Evolutionary conservation across 176 grass and related monocot genomes (phyloP).

Genomic region (Cenchrus americanus): DNA sequence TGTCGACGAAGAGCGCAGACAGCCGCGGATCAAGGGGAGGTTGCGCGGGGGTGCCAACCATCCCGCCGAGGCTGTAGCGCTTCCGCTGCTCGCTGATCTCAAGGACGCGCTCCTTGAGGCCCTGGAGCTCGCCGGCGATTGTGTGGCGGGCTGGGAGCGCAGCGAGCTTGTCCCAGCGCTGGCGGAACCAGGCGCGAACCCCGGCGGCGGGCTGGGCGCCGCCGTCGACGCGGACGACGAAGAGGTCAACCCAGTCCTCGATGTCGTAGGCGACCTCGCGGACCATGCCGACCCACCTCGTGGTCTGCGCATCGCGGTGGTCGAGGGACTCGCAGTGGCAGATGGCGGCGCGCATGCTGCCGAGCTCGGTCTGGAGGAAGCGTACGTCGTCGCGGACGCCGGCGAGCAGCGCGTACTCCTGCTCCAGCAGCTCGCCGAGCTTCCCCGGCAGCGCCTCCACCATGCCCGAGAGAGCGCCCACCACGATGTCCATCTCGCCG

Average conservation of each 20-base stretch:
- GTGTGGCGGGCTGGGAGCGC: slow-evolving; percentile 35
- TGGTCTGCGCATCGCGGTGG: slow-evolving; percentile 18
- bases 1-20: neutral
- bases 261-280: neutral
- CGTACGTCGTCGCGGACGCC: slow-evolving; percentile 38
- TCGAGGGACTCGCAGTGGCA: slow-evolving; percentile 32
- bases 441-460: slow-evolving; percentile 45
- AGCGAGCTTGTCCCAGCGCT: neutral
- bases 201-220: neutral
- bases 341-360: slow-evolving; percentile 39
- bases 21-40: slow-evolving; percentile 7
- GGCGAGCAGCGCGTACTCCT: slow-evolving; percentile 46
- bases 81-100: slow-evolving; percentile 43
- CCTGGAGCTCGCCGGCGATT: slow-evolving; percentile 44
- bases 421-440: slow-evolving; percentile 44
- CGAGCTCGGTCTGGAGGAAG: slow-evolving; percentile 46
- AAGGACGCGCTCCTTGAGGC: slow-evolving; percentile 32
- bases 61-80: slow-evolving; percentile 30
- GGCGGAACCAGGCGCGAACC: neutral
- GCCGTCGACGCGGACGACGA: neutral
- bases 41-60: neutral
- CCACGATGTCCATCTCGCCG: slow-evolving; percentile 47
- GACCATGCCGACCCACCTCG: neutral
- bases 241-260: neutral
- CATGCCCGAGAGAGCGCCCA: slow-evolving; percentile 46